Conservation (phyloP, 345 rosid species). For the Populus simonii region DNA sequence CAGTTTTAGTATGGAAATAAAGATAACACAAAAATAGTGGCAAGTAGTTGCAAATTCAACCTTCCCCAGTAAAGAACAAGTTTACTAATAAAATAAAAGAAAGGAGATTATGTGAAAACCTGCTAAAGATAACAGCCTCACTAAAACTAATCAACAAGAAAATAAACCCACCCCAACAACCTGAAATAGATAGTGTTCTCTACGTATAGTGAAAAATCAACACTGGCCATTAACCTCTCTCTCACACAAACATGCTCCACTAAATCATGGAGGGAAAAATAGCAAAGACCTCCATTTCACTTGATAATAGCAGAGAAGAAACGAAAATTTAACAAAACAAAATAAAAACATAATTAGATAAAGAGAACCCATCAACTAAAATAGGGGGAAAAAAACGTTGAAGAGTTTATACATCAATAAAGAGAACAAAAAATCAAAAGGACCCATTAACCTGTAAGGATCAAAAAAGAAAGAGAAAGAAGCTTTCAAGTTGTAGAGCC, state of each 20-base stretch:
- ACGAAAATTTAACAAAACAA: neutral
- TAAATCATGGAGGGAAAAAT: neutral
- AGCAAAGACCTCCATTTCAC: neutral
- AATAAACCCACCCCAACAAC: conserved; percentile 31
- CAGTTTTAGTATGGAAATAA: neutral
- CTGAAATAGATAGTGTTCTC: conserved; percentile 1
- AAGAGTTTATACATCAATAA: neutral
- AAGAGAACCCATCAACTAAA: neutral
- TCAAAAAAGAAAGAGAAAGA: neutral
- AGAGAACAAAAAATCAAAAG: neutral
- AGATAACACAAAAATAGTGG: neutral
- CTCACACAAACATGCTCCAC: neutral
- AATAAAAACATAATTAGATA: neutral
- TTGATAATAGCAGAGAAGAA: neutral
- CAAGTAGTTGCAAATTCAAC: conserved; percentile 5
- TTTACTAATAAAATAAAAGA: conserved; percentile 8
- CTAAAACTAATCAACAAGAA: conserved; percentile 30
- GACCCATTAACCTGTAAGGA: neutral
- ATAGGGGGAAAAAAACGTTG: neutral
- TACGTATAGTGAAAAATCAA: conserved; percentile 16
- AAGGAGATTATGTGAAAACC: conserved; percentile 9
- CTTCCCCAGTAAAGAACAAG: neutral
- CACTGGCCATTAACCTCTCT: neutral
- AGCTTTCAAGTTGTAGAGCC: neutral
- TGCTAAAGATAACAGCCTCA: conserved; percentile 36